Base-by-base conservation (phyloP, 345 rosid species). In the Aethionema arabicum region DNA sequence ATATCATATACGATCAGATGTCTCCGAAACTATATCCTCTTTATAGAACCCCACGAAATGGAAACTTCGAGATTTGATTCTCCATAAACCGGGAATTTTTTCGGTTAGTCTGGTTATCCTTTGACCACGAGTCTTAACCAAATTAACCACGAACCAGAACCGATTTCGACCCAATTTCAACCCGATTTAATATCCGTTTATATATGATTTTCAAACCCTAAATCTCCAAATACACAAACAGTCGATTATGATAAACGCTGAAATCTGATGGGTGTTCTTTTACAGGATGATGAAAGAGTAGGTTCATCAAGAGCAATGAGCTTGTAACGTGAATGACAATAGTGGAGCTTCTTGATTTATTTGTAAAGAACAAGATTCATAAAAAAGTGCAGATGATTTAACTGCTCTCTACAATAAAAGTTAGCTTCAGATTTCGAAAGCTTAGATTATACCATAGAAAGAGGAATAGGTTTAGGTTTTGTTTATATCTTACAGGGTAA, bases 231-330 rank as follows among this genome's bases (percentile, higher is more conserved):
- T n/a, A n/a, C n/a, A n/a, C n/a, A n/a, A n/a, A n/a, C n/a, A n/a
- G n/a, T n/a, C n/a, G n/a, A n/a, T 30, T n/a, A 10, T 35, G 38
- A 35, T 47, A 46, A 55, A 32, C 32, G 42, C 33, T 54, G 31
- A 72, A 40, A 35, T 52, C 8, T 58, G 36, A 67, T n/a, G n/a
- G n/a, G n/a, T n/a, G n/a, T n/a, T 27, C 52, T 21, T 63, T 49
- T 72, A 68, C 86, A 77, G 77, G 91, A 83, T 67, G 75, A 66
- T n/a, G 88, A 86, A 65, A 47, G 78, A 11, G 83, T 82, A 65
- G 47, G 69, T 59, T 72, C 91, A 8, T 59, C 79, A 0, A 84
- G 88, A 77, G 95, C 87, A 36, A 65, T 82, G 82, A 83, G 96
- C 74, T 79, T 91, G 90, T 91, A 74, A 79, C 65, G 31, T 51